phyloP scores from a whole-genome alignment of 2,329 filamentous ascomycete genomes.

The Ceratocystis smalleyi region DNA sequence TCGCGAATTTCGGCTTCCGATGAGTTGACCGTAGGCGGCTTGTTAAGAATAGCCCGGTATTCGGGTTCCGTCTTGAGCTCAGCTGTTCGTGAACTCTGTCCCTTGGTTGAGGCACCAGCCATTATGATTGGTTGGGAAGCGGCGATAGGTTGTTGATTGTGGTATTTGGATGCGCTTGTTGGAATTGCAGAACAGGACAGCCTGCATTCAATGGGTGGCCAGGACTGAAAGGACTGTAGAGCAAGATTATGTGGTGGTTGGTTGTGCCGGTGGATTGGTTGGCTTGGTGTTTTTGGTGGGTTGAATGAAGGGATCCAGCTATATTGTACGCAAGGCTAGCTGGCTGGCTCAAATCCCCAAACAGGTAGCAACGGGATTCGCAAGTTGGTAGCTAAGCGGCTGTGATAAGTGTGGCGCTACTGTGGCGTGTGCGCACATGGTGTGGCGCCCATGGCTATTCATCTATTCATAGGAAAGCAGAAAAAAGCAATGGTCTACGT shows the following conservation, averaged over 20 bases:
- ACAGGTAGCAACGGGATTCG: slow-evolving; percentile 17
- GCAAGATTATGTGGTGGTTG: slow-evolving; percentile 1
- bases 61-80: slow-evolving; percentile 58
- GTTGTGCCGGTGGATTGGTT: background rate
- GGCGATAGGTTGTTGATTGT: background rate
- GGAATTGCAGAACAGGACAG: background rate
- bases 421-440: too few relatives aligned
- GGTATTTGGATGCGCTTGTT: background rate
- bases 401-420: background rate
- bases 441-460: background rate
- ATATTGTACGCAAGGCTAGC: slow-evolving; percentile 14
- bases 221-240: background rate
- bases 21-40: slow-evolving; percentile 63
- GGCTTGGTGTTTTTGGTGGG: slow-evolving; percentile 9
- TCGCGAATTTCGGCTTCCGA: slow-evolving; percentile 69
- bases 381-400: slow-evolving; percentile 6
- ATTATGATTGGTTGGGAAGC: slow-evolving; percentile 23
- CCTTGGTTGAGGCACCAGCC: slow-evolving; percentile 52
- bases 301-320: slow-evolving; percentile 1
- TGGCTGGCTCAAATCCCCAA: slow-evolving; percentile 10
- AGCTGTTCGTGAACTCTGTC: slow-evolving; percentile 6
- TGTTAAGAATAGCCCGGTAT: slow-evolving; percentile 80
- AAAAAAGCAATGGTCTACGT: too few relatives aligned
- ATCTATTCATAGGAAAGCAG: too few relatives aligned
- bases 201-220: background rate